Conservation (phyloP, 2,329 filamentous ascomycete genomes). For the Davidsoniella virescens region DNA sequence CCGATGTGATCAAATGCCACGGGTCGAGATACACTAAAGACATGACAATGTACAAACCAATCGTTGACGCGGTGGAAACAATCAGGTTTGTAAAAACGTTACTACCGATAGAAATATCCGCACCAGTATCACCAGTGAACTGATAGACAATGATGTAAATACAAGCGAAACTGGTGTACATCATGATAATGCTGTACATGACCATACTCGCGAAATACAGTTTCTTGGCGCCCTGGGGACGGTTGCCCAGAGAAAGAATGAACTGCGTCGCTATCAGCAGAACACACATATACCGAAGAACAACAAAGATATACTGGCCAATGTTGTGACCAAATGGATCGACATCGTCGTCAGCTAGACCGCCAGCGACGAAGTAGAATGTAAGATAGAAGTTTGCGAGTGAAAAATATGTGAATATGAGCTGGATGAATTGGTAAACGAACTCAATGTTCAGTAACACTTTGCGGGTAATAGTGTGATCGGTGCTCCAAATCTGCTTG, state of each 20-base stretch:
- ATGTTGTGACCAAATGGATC: slow-evolving; percentile 88
- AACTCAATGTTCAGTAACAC: slow-evolving; percentile 88
- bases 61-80: slow-evolving; percentile 71
- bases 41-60: slow-evolving; percentile 93
- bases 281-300: slow-evolving; percentile 71
- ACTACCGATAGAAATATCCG: slow-evolving; percentile 49
- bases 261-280: slow-evolving; percentile 89
- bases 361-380: slow-evolving; percentile 95
- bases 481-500: slow-evolving; percentile 79
- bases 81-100: slow-evolving; percentile 93
- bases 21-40: slow-evolving; percentile 93
- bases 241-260: slow-evolving; percentile 88
- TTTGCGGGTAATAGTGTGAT: slow-evolving; percentile 81
- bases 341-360: slow-evolving; percentile 57
- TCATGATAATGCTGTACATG: slow-evolving; percentile 86
- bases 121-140: slow-evolving; percentile 36
- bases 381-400: slow-evolving; percentile 98
- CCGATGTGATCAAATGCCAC: slow-evolving; percentile 96
- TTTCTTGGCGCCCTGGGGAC: slow-evolving; percentile 83
- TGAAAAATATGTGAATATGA: slow-evolving; percentile 94
- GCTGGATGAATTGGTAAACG: slow-evolving; percentile 80
- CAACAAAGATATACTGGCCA: slow-evolving; percentile 68
- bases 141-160: slow-evolving; percentile 83
- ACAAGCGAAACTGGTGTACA: slow-evolving; percentile 78
- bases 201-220: slow-evolving; percentile 81